phyloP scores from a whole-genome alignment of 1,139 yeast species.

The Magnusiomyces tetraspermus region DNA sequence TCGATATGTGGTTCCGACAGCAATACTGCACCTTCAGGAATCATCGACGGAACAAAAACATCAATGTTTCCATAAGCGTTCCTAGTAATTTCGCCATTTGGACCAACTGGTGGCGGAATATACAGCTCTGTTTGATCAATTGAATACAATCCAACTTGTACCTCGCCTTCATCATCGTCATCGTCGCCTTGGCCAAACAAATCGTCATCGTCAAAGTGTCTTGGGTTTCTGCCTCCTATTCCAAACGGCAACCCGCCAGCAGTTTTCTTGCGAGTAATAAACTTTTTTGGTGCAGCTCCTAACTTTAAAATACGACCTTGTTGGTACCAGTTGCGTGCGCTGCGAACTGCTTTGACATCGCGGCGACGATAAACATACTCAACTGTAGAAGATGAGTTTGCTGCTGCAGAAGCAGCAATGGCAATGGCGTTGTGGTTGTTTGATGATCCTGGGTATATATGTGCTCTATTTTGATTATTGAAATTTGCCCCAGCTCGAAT shows the following conservation, averaged over 20 bases:
- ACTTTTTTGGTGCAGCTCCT: slow-evolving; percentile 60
- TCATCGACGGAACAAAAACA: slow-evolving; percentile 63
- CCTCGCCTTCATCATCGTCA: slow-evolving; percentile 16
- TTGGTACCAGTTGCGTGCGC: slow-evolving; percentile 83
- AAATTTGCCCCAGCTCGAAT: neutral
- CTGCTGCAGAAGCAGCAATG: neutral
- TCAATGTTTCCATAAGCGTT: slow-evolving; percentile 81
- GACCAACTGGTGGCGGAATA: slow-evolving; percentile 51
- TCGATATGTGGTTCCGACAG: slow-evolving; percentile 47
- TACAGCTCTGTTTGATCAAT: slow-evolving; percentile 66
- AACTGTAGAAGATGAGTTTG: slow-evolving; percentile 1
- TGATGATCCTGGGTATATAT: neutral
- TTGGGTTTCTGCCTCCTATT: neutral
- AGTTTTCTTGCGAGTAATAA: slow-evolving; percentile 27
- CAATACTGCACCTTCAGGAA: slow-evolving; percentile 72
- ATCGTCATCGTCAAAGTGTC: slow-evolving; percentile 1
- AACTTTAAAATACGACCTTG: slow-evolving; percentile 64
- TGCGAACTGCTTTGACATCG: slow-evolving; percentile 52
- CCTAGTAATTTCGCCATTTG: slow-evolving; percentile 57
- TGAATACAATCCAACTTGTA: slow-evolving; percentile 49
- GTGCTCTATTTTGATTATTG: neutral
- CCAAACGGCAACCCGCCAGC: slow-evolving; percentile 15
- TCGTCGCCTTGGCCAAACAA: neutral
- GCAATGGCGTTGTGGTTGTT: neutral
- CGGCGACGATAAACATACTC: slow-evolving; percentile 53